Base-by-base conservation (phyloP, 257 asterid species). In the Nicotiana undulata region DNA sequence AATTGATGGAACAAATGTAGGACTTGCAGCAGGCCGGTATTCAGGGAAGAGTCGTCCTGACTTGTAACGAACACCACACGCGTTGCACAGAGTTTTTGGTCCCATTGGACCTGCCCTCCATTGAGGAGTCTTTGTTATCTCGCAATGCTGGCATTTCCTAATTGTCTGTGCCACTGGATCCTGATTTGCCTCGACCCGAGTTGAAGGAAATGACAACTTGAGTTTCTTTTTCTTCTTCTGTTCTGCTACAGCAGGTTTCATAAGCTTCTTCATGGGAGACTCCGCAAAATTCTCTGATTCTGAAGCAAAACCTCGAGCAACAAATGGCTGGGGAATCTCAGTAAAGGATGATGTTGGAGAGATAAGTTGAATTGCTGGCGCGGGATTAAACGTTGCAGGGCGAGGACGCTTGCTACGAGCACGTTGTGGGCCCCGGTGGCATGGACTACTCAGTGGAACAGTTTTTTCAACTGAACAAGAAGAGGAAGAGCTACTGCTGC, bases 381-480 rank as follows among this genome's bases (percentile, higher is more conserved):
- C 83, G 1, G 97, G 96, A 59, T 87, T 89, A 66, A 93, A 94
- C 0, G 93, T 81, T 4, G 93, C 77, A 0, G 97, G 97, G 5
- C 97, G 92, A 3, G 98, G 95, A 11, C 99, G 97, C 76, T 95
- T 95, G 88, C 93, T 93, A 13, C 97, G 93, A 2, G 99, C 99
- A 24, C 97, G 92, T 49, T 95, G 99, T 2, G 95, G 81, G 18
- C 94, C 97, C 1, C 88, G 91, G 4, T 87, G 91, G 51, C 72
- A 81, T 5, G 91, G 87, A 84, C 89, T 51, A 51, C 56, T 79
- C 17, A 89, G 89, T 8, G 91, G 94, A 76, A 88, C 18, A 31
- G 87, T 83, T 84, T 89, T 93, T 0, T 81, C 91, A 0, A 80
- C 84, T 4, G 91, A 90, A 83, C 82, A 81, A 11, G 88, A 88